Evolutionary conservation across 345 rosid genomes (phyloP).

Genomic region (Brassica nigra): DNA sequence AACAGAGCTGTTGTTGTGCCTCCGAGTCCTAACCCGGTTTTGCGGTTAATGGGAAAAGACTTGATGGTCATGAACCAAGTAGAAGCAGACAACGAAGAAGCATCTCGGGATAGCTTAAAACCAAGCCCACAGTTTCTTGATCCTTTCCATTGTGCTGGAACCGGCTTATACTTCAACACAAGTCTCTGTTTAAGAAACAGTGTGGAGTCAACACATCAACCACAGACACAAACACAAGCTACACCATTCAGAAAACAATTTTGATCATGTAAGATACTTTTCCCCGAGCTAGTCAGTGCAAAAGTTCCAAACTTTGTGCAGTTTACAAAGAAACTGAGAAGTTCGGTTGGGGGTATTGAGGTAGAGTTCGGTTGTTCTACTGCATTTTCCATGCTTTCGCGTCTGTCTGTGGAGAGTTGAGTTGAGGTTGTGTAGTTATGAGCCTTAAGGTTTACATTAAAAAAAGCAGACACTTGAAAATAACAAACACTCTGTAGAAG

Average conservation of each 20-base stretch:
- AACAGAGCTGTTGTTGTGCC: conserved; percentile 44
- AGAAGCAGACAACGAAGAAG: conserved; percentile 47
- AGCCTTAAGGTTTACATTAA: no score
- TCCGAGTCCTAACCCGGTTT: conserved; percentile 78
- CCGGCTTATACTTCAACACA: conserved; percentile 33
- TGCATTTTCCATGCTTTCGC: conserved; percentile 20
- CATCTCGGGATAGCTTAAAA: conserved; percentile 35
- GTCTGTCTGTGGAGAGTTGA: no score
- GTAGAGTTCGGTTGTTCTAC: conserved; percentile 7
- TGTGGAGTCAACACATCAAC: conserved; percentile 23
- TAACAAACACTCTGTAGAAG: no score
- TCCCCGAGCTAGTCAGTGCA: conserved; percentile 30
- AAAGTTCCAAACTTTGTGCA: conserved; percentile 21
- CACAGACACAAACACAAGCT: conserved; percentile 7
- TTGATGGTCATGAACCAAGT: conserved; percentile 91
- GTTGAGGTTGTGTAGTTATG: no score
- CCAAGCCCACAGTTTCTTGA: conserved; percentile 44
- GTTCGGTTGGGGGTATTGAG: neutral
- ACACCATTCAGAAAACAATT: conserved; percentile 34
- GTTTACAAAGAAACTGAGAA: conserved; percentile 27
- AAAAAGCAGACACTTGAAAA: no score
- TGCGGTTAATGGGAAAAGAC: conserved; percentile 97
- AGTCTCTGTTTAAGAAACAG: conserved; percentile 32
- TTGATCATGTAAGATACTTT: conserved; percentile 41
- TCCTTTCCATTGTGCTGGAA: conserved; percentile 28